phyloP scores from a whole-genome alignment of 371 early-diverging fungal genomes.

The Syncephalastrum sp. region DNA sequence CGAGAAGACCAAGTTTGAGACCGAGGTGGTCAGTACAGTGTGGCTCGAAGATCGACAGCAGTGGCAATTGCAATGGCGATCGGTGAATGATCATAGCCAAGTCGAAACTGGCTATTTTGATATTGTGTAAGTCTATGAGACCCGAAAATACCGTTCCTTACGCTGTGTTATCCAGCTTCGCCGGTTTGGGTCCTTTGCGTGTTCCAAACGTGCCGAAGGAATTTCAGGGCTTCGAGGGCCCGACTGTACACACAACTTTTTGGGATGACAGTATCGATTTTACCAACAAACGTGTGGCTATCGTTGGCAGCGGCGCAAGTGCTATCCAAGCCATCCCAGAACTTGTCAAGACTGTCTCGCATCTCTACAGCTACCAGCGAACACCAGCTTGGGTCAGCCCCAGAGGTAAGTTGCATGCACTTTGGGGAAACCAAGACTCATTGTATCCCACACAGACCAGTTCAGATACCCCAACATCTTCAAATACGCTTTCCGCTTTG shows the following conservation, averaged over 20 bases:
- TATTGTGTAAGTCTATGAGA: slow-evolving; percentile 28
- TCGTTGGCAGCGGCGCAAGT: slow-evolving; percentile 54
- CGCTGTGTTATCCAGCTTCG: slow-evolving; percentile 26
- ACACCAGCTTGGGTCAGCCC: slow-evolving; percentile 46
- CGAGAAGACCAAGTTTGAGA: slow-evolving; percentile 44
- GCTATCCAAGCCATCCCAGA: slow-evolving; percentile 52
- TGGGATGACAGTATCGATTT: slow-evolving; percentile 50
- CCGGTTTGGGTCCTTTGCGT: slow-evolving; percentile 37
- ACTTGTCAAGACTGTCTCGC: slow-evolving; percentile 38
- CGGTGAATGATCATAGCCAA: slow-evolving; percentile 2
- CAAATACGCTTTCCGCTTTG: not conserved
- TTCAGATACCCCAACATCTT: not conserved
- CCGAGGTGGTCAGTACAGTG: slow-evolving; percentile 34
- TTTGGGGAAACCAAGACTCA: not conserved
- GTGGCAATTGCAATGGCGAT: slow-evolving; percentile 44
- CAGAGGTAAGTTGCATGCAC: not conserved
- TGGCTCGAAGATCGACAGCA: slow-evolving; percentile 47
- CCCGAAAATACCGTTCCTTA: slow-evolving; percentile 7
- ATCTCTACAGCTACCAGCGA: slow-evolving; percentile 54
- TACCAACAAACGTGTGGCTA: slow-evolving; percentile 49
- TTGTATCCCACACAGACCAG: not conserved
- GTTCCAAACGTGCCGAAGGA: slow-evolving; percentile 52
- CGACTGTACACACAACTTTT: slow-evolving; percentile 46
- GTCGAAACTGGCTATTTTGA: slow-evolving; percentile 22
- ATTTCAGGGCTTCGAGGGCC: slow-evolving; percentile 46